These are phyloP conservation scores for Serendipita vermifera DNA, from an alignment of 768 basidiomycete species.

Conservation along the genomic window DNA sequence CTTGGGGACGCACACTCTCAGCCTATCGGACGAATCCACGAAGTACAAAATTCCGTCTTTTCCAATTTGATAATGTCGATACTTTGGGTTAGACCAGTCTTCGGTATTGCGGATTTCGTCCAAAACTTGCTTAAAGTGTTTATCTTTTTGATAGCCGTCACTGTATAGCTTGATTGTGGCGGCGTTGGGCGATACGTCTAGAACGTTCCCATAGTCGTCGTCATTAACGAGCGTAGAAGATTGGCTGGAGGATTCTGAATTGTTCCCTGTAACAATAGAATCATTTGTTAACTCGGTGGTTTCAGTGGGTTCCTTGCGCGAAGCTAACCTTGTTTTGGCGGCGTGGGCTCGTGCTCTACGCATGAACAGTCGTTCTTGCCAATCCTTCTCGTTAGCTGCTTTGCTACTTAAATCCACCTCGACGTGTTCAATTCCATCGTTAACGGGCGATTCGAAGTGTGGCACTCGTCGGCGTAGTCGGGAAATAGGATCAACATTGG, in stretches of 20 bases:
- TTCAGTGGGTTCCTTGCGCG: too few relatives aligned
- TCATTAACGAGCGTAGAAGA: too few relatives aligned
- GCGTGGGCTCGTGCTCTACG: not conserved
- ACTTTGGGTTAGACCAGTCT: conserved; percentile 12
- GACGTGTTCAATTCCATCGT: not conserved
- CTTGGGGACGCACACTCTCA: conserved; percentile 23
- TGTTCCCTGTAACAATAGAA: too few relatives aligned
- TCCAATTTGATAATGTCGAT: conserved; percentile 13
- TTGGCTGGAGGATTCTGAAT: too few relatives aligned
- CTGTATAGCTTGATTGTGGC: not conserved
- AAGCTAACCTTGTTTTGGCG: too few relatives aligned
- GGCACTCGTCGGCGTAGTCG: conserved; percentile 21
- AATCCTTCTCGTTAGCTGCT: conserved; percentile 15
- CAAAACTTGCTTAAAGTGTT: not conserved
- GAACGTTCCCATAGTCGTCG: too few relatives aligned
- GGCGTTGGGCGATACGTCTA: too few relatives aligned
- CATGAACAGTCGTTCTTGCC: too few relatives aligned
- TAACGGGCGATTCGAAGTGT: conserved; percentile 15
- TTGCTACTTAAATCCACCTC: conserved; percentile 8
- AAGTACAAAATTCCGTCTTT: conserved; percentile 20
- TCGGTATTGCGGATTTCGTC: too few relatives aligned
- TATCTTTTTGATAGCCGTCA: not conserved
- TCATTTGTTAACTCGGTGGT: too few relatives aligned
- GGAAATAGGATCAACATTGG: conserved; percentile 31
- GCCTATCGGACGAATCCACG: conserved; percentile 18